phyloP scores from a whole-genome alignment of 1,284 basidiomycete species.

The Fomitopsis pinicola region DNA sequence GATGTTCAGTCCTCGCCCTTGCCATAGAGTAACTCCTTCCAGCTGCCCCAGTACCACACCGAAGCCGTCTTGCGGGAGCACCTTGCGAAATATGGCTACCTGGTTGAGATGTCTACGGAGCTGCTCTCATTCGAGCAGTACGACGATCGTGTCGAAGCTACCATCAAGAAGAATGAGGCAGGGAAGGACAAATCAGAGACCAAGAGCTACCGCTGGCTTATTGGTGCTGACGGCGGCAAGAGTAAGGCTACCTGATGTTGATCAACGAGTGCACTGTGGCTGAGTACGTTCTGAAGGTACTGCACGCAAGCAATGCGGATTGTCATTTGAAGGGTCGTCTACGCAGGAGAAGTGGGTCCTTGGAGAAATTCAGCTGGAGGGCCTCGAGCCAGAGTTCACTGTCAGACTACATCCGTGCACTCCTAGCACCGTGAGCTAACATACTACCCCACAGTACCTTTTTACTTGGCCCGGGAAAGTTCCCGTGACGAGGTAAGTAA shows the following conservation, averaged over 20 bases:
- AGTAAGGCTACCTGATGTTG: slow-evolving; percentile 13
- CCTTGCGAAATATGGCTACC: slow-evolving; percentile 18
- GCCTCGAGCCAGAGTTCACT: slow-evolving; percentile 19
- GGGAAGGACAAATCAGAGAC: slow-evolving; percentile 4
- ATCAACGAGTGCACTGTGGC: neutral
- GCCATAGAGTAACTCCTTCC: slow-evolving; percentile 7
- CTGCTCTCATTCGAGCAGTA: slow-evolving; percentile 22
- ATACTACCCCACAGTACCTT: neutral
- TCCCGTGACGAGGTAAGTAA: neutral
- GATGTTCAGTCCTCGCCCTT: neutral
- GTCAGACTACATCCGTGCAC: neutral
- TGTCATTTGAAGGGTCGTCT: slow-evolving; percentile 29
- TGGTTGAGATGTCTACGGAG: slow-evolving; percentile 27
- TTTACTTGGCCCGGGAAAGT: neutral
- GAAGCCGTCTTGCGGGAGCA: slow-evolving; percentile 25
- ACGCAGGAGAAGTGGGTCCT: slow-evolving; percentile 19
- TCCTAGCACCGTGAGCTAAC: too few species aligned
- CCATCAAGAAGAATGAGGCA: slow-evolving; percentile 4
- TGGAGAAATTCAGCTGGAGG: slow-evolving; percentile 28
- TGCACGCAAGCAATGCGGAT: slow-evolving; percentile 24
- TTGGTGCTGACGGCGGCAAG: slow-evolving; percentile 33
- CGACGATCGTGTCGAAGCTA: slow-evolving; percentile 15
- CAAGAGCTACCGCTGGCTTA: slow-evolving; percentile 18
- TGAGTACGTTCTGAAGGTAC: slow-evolving; percentile 15
- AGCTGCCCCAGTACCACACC: slow-evolving; percentile 23